Percentiles rank a stretch among this genome's conserved stretches.
Evolutionary conservation across 108 stramenopile species (phyloP).

Genomic region (Pseudonitzschia multiseries): DNA sequence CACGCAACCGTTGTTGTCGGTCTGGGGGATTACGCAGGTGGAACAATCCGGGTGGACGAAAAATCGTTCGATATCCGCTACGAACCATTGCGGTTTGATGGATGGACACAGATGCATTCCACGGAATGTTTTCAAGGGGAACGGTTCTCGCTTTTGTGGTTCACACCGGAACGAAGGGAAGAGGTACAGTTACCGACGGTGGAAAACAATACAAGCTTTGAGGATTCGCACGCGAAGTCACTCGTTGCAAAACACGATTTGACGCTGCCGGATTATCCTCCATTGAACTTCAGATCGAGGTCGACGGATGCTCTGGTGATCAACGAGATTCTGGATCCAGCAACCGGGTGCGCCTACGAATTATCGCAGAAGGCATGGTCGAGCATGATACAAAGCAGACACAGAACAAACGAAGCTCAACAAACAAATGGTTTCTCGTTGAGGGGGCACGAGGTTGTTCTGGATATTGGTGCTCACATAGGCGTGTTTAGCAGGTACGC

Average conservation of each 20-base stretch:
- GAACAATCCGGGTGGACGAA: conserved; percentile 82
- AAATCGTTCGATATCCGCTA: conserved; percentile 72
- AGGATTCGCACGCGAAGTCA: conserved; percentile 27
- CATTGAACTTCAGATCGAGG: conserved; percentile 33
- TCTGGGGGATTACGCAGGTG: conserved; percentile 84
- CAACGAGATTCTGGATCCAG: conserved; percentile 42
- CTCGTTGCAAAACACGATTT: conserved; percentile 31
- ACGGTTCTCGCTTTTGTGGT: conserved; percentile 90
- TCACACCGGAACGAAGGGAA: conserved; percentile 66
- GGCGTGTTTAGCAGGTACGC: conserved; percentile 49
- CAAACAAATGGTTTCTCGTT: conserved; percentile 34
- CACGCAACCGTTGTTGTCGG: conserved; percentile 89
- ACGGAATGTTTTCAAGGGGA: conserved; percentile 83
- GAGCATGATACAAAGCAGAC: conserved; percentile 11
- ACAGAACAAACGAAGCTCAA: background rate
- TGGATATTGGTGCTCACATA: conserved; percentile 55
- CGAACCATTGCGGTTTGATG: conserved; percentile 85
- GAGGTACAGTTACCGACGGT: background rate
- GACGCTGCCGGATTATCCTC: conserved; percentile 34
- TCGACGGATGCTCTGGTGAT: conserved; percentile 58
- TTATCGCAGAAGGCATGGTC: conserved; percentile 2
- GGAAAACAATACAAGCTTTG: background rate
- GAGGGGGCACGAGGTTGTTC: conserved; percentile 32
- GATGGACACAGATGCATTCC: conserved; percentile 86
- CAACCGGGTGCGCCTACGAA: conserved; percentile 41